phyloP scores from a whole-genome alignment of 1,139 yeast genomes.

The Magnusiomyces suaveolens region DNA sequence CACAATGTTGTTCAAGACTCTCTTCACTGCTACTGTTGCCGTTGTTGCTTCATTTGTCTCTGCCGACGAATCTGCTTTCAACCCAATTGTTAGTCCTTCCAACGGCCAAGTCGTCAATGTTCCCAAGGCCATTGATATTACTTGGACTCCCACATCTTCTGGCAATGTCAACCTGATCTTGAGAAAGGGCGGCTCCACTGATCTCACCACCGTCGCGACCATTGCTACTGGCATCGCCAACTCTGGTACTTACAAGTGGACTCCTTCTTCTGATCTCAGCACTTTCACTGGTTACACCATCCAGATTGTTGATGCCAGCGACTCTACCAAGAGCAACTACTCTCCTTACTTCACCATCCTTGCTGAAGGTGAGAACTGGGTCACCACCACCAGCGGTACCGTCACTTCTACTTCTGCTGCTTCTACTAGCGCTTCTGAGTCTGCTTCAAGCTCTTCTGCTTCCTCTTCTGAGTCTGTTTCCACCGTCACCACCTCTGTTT shows the following conservation, averaged over 20 bases:
- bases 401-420: slow-evolving; percentile 16
- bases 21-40: slow-evolving; percentile 23
- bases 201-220: slow-evolving; percentile 21
- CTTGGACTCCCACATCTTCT: slow-evolving; percentile 26
- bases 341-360: slow-evolving; percentile 29
- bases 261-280: slow-evolving; percentile 20
- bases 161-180: slow-evolving; percentile 27
- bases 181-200: slow-evolving; percentile 24
- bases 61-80: slow-evolving; percentile 13
- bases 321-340: slow-evolving; percentile 21
- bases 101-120: slow-evolving; percentile 27
- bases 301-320: slow-evolving; percentile 22
- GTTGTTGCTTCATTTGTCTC: slow-evolving; percentile 18
- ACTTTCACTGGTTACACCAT: slow-evolving; percentile 30
- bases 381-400: slow-evolving; percentile 22
- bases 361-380: slow-evolving; percentile 22
- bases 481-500: slow-evolving; percentile 16
- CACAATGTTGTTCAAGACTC: slow-evolving; percentile 11
- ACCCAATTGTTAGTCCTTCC: slow-evolving; percentile 25
- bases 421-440: slow-evolving; percentile 14
- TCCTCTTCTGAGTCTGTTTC: slow-evolving; percentile 9
- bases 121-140: slow-evolving; percentile 19
- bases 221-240: slow-evolving; percentile 27
- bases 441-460: slow-evolving; percentile 13
- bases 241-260: slow-evolving; percentile 28